These are phyloP conservation scores for Posidonia oceanica DNA, from an alignment of 116 monocot genomes.

Conservation along the genomic window DNA sequence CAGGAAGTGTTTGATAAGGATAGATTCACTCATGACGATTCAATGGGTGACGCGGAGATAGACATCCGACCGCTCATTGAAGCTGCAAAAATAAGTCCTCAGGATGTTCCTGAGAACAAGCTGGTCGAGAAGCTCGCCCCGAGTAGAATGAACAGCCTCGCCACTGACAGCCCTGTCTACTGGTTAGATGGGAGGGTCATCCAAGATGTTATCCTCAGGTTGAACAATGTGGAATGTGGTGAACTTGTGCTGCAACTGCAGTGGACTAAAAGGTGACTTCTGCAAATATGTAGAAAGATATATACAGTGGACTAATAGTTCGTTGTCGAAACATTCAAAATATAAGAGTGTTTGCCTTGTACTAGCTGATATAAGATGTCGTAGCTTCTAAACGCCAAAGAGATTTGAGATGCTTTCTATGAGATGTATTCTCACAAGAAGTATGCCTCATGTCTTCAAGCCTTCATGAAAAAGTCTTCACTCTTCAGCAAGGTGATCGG, in stretches of 20 bases:
- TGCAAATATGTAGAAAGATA: too few relatives aligned
- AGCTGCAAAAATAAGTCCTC: slow-evolving; percentile 10
- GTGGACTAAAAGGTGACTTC: slow-evolving; percentile 20
- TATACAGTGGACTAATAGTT: too few relatives aligned
- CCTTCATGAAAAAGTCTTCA: too few relatives aligned
- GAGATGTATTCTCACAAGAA: too few relatives aligned
- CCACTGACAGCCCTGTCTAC: slow-evolving; percentile 40
- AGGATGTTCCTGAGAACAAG: slow-evolving; percentile 13
- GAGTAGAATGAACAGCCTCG: slow-evolving; percentile 31
- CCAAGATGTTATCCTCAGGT: slow-evolving; percentile 51
- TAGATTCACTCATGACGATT: slow-evolving; percentile 38
- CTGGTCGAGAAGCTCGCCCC: slow-evolving; percentile 26
- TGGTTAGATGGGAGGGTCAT: slow-evolving; percentile 32
- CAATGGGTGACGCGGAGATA: slow-evolving; percentile 41
- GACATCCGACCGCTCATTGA: slow-evolving; percentile 26
- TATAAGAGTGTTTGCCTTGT: too few relatives aligned
- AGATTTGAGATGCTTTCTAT: too few relatives aligned
- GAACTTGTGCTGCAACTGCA: slow-evolving; percentile 61
- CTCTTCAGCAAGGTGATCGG: too few relatives aligned
- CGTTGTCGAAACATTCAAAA: too few relatives aligned
- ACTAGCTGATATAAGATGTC: too few relatives aligned
- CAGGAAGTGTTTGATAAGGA: slow-evolving; percentile 59
- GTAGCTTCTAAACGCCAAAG: too few relatives aligned
- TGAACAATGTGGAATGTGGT: slow-evolving; percentile 60
- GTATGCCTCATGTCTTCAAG: too few relatives aligned